phyloP scores from a whole-genome alignment of 2,329 filamentous ascomycete species.

The Escovopsis sp. region DNA sequence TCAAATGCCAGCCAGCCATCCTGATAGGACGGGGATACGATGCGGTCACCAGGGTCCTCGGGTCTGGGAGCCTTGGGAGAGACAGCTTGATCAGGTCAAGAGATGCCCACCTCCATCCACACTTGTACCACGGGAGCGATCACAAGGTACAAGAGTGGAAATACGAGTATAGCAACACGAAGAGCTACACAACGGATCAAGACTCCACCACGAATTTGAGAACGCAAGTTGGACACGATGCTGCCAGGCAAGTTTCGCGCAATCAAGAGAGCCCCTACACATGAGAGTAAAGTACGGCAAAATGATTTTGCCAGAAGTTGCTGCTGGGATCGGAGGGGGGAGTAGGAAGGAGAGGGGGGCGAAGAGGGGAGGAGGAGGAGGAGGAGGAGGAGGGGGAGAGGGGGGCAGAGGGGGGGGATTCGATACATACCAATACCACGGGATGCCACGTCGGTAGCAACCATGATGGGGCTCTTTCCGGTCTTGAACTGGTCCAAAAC shows the following conservation, averaged over 20 bases:
- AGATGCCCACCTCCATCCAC: slow-evolving; percentile 63
- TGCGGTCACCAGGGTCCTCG: slow-evolving; percentile 40
- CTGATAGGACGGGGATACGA: slow-evolving; percentile 19
- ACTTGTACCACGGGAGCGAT: slow-evolving; percentile 51
- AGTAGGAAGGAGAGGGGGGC: slow-evolving; percentile 19
- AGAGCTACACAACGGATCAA: slow-evolving; percentile 45
- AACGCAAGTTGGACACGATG: slow-evolving; percentile 66
- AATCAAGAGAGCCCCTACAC: slow-evolving; percentile 75
- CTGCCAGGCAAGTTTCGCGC: slow-evolving; percentile 84
- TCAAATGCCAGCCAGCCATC: slow-evolving; percentile 34
- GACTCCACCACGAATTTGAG: slow-evolving; percentile 58
- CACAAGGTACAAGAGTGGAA: slow-evolving; percentile 55
- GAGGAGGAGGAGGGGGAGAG: slow-evolving; percentile 13
- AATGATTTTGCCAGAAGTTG: slow-evolving; percentile 41
- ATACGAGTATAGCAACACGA: slow-evolving; percentile 52
- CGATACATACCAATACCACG: slow-evolving; percentile 99
- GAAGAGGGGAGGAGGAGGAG: slow-evolving; percentile 23
- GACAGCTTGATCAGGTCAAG: slow-evolving; percentile 62
- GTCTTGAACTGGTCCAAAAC: slow-evolving; percentile 99
- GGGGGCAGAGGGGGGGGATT: slow-evolving; percentile 27
- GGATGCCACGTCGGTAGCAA: slow-evolving; percentile 97
- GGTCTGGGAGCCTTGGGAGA: slow-evolving; percentile 40
- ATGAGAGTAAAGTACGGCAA: slow-evolving; percentile 79
- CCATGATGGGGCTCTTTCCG: slow-evolving; percentile 99
- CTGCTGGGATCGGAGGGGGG: slow-evolving; percentile 13